Conservation (phyloP, 23 red algal genomes). For the Cyanidiococcus yangmingshanensis region DNA sequence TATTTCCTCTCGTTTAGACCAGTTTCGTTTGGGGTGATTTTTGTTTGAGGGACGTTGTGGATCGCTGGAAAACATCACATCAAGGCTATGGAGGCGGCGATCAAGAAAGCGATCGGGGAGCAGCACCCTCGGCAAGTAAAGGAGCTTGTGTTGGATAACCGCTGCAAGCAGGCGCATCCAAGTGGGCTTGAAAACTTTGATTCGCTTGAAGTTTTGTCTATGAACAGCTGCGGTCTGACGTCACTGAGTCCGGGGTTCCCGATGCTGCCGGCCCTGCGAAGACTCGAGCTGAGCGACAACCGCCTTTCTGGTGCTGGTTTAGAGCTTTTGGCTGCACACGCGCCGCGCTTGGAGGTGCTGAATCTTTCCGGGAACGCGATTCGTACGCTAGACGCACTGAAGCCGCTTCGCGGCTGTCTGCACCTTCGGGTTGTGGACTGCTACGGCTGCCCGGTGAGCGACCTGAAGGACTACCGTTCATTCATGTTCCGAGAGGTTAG, state of each 20-base stretch:
- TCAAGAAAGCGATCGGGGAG: constrained; percentile 12
- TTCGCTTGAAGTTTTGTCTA: constrained; percentile 10
- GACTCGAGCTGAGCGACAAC: constrained; percentile 18
- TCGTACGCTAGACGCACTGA: constrained; percentile 8
- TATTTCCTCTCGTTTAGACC: too few species aligned
- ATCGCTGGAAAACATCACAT: not conserved
- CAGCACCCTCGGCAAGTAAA: constrained; percentile 6
- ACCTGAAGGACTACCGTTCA: not conserved
- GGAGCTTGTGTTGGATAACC: constrained; percentile 14
- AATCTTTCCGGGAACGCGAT: constrained; percentile 16
- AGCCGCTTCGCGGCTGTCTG: constrained; percentile 9
- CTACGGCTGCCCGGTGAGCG: constrained; percentile 15
- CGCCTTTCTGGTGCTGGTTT: constrained; percentile 10
- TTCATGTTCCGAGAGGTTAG: constrained; percentile 17
- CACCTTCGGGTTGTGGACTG: constrained; percentile 17
- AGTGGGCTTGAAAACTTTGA: constrained; percentile 15
- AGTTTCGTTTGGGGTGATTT: too few species aligned
- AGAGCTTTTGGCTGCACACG: constrained; percentile 1
- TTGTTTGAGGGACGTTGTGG: too few species aligned
- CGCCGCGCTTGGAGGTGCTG: constrained; percentile 13
- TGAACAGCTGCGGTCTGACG: constrained; percentile 14
- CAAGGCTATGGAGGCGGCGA: constrained; percentile 6
- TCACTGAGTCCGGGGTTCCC: constrained; percentile 6
- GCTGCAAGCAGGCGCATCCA: constrained; percentile 9
- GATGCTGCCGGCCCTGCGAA: constrained; percentile 11